Conservation (phyloP, 2,329 filamentous ascomycete genomes). For the Penicillium sp. region DNA sequence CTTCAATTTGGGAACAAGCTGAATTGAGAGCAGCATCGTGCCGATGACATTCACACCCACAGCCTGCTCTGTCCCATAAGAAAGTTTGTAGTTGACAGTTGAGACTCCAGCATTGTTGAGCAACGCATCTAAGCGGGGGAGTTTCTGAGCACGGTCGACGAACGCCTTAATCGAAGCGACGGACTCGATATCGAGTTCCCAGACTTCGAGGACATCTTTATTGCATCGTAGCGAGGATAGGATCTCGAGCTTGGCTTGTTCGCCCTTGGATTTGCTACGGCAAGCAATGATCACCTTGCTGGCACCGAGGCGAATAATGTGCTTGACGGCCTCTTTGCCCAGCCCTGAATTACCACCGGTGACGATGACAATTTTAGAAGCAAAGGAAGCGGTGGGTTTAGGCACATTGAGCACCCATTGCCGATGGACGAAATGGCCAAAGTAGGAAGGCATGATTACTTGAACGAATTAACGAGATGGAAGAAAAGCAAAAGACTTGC, state of each 20-base stretch:
- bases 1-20: slow-evolving; percentile 5
- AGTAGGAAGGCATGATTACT: background rate
- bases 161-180: slow-evolving; percentile 17
- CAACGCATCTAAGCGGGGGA: slow-evolving; percentile 18
- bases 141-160: slow-evolving; percentile 10
- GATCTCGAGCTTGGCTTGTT: background rate
- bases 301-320: slow-evolving; percentile 38
- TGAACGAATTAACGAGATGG: background rate
- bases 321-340: slow-evolving; percentile 41
- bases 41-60: slow-evolving; percentile 4
- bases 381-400: background rate
- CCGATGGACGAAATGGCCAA: background rate
- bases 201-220: background rate
- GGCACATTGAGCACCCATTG: slow-evolving; percentile 2
- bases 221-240: background rate
- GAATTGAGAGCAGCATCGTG: background rate
- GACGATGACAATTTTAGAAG: slow-evolving; percentile 42
- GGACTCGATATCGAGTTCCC: background rate
- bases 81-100: background rate
- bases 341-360: slow-evolving; percentile 50
- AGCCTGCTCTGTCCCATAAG: slow-evolving; percentile 4
- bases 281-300: slow-evolving; percentile 47
- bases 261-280: slow-evolving; percentile 23
- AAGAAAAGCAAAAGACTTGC: no score
- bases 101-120: slow-evolving; percentile 21